phyloP scores from a whole-genome alignment of 352 stramenopile species.

The Phytopythium sindhum region DNA sequence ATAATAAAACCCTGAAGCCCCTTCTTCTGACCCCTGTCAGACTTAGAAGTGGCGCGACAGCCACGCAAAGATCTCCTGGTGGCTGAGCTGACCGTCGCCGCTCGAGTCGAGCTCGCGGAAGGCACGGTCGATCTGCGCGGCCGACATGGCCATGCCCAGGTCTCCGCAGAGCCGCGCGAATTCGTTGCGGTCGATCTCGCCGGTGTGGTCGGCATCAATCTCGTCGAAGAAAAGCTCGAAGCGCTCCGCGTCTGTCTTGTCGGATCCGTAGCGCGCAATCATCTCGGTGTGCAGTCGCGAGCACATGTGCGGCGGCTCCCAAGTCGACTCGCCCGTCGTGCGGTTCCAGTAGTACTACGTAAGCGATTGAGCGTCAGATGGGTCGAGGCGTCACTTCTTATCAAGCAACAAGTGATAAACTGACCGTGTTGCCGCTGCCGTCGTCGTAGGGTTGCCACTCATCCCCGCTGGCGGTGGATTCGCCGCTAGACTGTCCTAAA shows the following conservation, averaged over 20 bases:
- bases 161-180: constrained; percentile 66
- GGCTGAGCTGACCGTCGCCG: constrained; percentile 54
- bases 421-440: constrained; percentile 57
- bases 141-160: constrained; percentile 59
- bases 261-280: constrained; percentile 37
- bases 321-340: constrained; percentile 53
- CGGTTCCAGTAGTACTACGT: constrained; percentile 74
- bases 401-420: constrained; percentile 1
- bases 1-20: not conserved
- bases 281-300: constrained; percentile 57
- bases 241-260: constrained; percentile 50
- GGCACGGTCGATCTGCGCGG: constrained; percentile 48
- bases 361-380: not conserved
- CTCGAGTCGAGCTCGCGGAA: constrained; percentile 63
- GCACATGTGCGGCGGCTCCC: constrained; percentile 54
- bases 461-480: constrained; percentile 12
- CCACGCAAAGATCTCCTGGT: constrained; percentile 57
- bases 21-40: constrained; percentile 1
- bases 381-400: constrained; percentile 2
- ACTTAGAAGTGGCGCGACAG: constrained; percentile 40
- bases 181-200: constrained; percentile 58
- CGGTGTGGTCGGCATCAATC: constrained; percentile 55
- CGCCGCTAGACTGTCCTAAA: not conserved
- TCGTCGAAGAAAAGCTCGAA: constrained; percentile 68
- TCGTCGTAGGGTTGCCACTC: constrained; percentile 60